A percentile compares a stretch with the other conserved stretches of the same genome.
Evolutionary conservation across 2,329 filamentous ascomycete genomes (phyloP).

Genomic region (Trichophyton equinum): DNA sequence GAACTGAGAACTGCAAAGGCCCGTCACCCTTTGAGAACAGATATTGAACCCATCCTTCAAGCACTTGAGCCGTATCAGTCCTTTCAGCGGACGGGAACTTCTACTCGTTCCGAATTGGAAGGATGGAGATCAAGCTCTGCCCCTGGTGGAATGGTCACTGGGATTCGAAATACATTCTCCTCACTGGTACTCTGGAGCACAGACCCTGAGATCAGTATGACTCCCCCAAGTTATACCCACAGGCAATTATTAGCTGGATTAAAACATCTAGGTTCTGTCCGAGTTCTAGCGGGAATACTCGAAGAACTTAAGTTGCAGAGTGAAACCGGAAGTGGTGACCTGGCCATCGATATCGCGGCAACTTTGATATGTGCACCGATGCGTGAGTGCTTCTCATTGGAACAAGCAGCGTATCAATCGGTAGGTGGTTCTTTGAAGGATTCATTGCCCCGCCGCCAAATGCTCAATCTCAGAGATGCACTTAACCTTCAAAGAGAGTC

Average conservation of each 20-base stretch:
- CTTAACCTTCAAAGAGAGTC: constrained; percentile 28
- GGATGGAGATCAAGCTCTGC: constrained; percentile 38
- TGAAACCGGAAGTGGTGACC: constrained; percentile 28
- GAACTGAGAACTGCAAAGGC: constrained; percentile 41
- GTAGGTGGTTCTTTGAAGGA: constrained; percentile 24
- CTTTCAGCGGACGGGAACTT: constrained; percentile 38
- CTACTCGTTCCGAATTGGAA: constrained; percentile 39
- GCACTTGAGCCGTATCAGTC: constrained; percentile 39
- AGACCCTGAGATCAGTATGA: constrained; percentile 38
- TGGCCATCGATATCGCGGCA: constrained; percentile 34
- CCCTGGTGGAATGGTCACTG: constrained; percentile 35
- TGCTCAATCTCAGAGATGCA: constrained; percentile 32
- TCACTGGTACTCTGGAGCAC: constrained; percentile 43
- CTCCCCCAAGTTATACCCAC: constrained; percentile 44
- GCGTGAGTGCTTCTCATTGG: constrained; percentile 28
- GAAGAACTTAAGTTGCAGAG: constrained; percentile 34
- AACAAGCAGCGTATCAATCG: constrained; percentile 26
- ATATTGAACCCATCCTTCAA: constrained; percentile 42
- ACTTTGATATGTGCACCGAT: constrained; percentile 33
- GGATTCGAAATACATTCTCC: constrained; percentile 40
- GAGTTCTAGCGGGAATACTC: constrained; percentile 27
- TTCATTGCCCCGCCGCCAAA: constrained; percentile 18
- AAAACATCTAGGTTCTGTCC: constrained; percentile 29
- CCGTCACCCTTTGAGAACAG: constrained; percentile 38
- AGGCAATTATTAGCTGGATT: constrained; percentile 38